Base-by-base conservation (phyloP, 116 monocot species). In the Phalaenopsis hybrid region DNA sequence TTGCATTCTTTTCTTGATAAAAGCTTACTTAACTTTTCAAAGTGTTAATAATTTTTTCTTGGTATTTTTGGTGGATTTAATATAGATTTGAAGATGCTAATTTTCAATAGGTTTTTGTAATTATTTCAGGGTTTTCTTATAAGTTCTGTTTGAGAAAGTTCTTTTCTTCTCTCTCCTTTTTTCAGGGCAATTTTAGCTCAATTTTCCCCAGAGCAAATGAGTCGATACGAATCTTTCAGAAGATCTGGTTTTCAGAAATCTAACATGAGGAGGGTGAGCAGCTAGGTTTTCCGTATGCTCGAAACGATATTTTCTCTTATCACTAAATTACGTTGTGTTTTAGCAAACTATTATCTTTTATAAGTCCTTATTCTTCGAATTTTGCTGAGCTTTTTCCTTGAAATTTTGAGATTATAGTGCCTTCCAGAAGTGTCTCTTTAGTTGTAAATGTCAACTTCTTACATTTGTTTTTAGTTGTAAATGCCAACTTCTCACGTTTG, bases 181-280 rank as follows among this genome's bases (percentile, higher is more conserved):
- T 58, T 52, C 84, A 98, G 95, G 88, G 86, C 81, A 70, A 89
- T 98, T 51, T 78, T 98, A n/a, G 86, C 90, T 10, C 88, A 85
- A 57, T 98, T 98, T 81, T 95, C 92, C 11, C 90, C 86, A 82
- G 95, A 89, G 33, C 98, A 98, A 81, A 95, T 95, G 98, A 93
- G 89, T 82, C 90, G 98, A 48, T 98, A 98, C 50, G 98, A 98
- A 65, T 92, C 98, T 63, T 98, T 95, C 81, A 83, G 98, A 78
- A 91, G 95, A 86, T 94, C 98, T 85, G 93, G 93, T 57, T 95
- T 98, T 75, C 92, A 93, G 79, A 94, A 92, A 84, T 82, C 93
- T 74, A 93, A 92, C 81, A 93, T 98, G 91, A 93, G 83, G 83
- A 90, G 86, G 89, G 98, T 98, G 87, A 75, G 86, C 59, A 33